Percentiles rank a stretch among this genome's conserved stretches.
These are phyloP conservation scores for Nitzschia sp. DNA, from an alignment of 108 stramenopile species.

Conservation along the genomic window DNA sequence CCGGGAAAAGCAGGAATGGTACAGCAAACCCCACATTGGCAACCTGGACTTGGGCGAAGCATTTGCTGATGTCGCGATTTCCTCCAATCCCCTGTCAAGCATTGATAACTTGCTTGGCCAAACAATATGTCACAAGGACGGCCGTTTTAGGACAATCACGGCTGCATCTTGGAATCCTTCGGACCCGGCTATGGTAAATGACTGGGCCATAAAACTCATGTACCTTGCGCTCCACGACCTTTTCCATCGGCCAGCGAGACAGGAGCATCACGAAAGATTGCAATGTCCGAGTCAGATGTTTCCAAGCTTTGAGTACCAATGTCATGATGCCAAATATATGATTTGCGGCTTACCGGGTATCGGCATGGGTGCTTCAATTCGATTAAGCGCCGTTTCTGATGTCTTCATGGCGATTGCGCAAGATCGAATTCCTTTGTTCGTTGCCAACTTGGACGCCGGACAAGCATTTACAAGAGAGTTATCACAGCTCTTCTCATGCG, in stretches of 20 bases:
- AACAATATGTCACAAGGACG: conserved; percentile 9
- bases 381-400: conserved; percentile 1
- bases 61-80: not conserved
- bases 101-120: not conserved
- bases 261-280: not conserved
- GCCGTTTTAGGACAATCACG: not conserved
- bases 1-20: too few species aligned
- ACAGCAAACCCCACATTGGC: not conserved
- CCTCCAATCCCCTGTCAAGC: not conserved
- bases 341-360: conserved; percentile 6
- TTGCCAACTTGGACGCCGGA: not conserved
- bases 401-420: conserved; percentile 20
- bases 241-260: conserved; percentile 9
- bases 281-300: not conserved
- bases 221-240: conserved; percentile 13
- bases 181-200: not conserved
- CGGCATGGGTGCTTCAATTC: conserved; percentile 21
- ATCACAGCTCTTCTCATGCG: conserved; percentile 20
- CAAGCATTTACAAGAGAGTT: conserved; percentile 11
- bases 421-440: conserved; percentile 19
- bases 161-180: not conserved
- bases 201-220: conserved; percentile 15
- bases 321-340: conserved; percentile 12
- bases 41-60: not conserved
- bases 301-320: not conserved